Conservation (phyloP, 371 early-diverging fungal species). For the Apophysomyces variabilis region DNA sequence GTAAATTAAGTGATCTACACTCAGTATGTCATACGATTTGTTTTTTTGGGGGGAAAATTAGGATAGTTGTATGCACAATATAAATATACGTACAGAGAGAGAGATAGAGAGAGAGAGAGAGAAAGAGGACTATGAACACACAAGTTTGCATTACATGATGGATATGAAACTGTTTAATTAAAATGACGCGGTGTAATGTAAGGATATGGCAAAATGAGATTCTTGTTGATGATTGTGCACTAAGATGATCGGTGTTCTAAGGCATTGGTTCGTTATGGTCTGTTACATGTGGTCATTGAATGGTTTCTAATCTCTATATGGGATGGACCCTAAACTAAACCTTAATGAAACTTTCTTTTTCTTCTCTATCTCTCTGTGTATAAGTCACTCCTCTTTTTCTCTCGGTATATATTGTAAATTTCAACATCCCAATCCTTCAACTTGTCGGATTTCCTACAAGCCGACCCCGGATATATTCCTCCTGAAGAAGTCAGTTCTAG, state of each 20-base stretch:
- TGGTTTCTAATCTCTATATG: background rate
- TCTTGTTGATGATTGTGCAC: background rate
- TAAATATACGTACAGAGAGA: background rate
- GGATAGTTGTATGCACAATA: background rate
- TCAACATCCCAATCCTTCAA: too few species aligned
- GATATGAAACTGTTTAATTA: too few species aligned
- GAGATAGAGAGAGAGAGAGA: background rate
- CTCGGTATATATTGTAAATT: too few species aligned
- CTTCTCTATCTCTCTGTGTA: background rate
- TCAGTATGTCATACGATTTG: background rate
- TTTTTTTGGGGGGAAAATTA: background rate
- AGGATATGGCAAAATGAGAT: too few species aligned
- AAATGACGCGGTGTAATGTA: too few species aligned
- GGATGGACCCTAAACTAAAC: constrained; percentile 6
- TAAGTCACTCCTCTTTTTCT: too few species aligned
- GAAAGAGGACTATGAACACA: background rate
- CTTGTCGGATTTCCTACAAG: too few species aligned
- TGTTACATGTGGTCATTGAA: constrained; percentile 1
- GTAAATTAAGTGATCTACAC: background rate
- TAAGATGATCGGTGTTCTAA: constrained; percentile 7
- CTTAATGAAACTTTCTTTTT: background rate
- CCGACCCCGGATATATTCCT: background rate
- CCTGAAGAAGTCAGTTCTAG: background rate
- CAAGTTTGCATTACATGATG: too few species aligned
- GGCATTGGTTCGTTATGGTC: constrained; percentile 6